Evolutionary conservation across 1,139 yeast genomes (phyloP), one percentile per base, ranked within the genome.

Genomic region (Saccharomyces hybrid): DNA sequence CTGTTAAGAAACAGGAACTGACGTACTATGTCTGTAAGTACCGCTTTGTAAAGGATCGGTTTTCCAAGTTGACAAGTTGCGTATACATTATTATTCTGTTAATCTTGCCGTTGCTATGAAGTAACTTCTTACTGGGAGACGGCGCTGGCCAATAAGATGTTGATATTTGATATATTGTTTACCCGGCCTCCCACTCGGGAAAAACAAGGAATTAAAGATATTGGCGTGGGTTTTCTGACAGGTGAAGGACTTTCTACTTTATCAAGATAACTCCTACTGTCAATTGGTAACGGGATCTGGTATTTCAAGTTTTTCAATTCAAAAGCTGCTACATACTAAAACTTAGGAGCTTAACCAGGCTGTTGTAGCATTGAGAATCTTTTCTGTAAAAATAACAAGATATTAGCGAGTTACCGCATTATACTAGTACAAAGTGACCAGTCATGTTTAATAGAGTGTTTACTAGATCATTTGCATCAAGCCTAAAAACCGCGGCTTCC

Each of bases 401-500:
- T 8, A 8, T 38, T 16, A 38, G 1, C 42, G 23, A 38, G 25
- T 16, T 38, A 38, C 42, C 42, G 25, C 42, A 38, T 7, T 38
- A 16, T 2, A 8, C 4, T 20, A 16, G 11, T 13, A 16, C 11
- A 38, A 14, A 38, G 42, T 38, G 25, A 2, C 20, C 23, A 42
- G 49, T 9, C 68, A 80, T 82, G 83, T 80, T 82, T 64, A 76
- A 84, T 66, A 85, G 88, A 78, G 78, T 80, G 66, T 83, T 84
- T 73, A 71, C 77, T 72, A 86, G 93, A 77, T 75, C 85, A 58
- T 73, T 88, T 77, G 87, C 89, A 63, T 75, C 88, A 57, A 38
- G 42, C 6, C 3, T 38, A 38, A 38, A 11, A 38, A 11, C 42
- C 5, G 80, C 87, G 63, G 59, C 65, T 27, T 71, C 81, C 65